Evolutionary conservation across 1,284 basidiomycete species (phyloP).

Genomic region (Ceratobasidium papillatum): DNA sequence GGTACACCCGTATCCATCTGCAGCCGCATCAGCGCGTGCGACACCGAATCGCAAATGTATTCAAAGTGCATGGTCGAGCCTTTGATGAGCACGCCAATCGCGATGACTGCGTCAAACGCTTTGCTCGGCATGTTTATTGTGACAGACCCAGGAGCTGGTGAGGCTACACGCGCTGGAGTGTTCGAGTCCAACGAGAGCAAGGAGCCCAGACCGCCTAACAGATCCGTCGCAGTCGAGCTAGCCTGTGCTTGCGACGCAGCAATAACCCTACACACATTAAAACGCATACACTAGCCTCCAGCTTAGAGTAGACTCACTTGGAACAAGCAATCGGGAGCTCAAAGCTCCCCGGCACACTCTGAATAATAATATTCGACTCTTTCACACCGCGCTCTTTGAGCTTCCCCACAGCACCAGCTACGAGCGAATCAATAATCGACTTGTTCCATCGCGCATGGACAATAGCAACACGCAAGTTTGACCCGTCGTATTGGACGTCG

Average conservation of each 20-base stretch:
- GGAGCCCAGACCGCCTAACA: constrained; percentile 70
- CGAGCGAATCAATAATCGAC: constrained; percentile 81
- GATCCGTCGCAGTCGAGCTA: constrained; percentile 74
- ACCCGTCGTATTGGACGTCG: constrained; percentile 75
- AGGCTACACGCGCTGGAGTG: constrained; percentile 19
- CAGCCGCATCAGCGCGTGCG: constrained; percentile 92
- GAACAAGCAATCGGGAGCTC: constrained; percentile 89
- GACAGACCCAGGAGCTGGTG: constrained; percentile 29
- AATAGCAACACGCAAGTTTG: constrained; percentile 82
- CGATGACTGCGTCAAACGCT: constrained; percentile 94
- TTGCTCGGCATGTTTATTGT: constrained; percentile 59
- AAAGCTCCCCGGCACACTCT: constrained; percentile 93
- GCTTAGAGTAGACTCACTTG: constrained; percentile 61
- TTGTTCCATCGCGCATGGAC: constrained; percentile 96
- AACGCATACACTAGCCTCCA: constrained; percentile 20
- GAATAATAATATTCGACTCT: constrained; percentile 87
- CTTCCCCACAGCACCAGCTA: constrained; percentile 78
- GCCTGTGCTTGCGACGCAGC: constrained; percentile 84
- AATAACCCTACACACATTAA: constrained; percentile 66
- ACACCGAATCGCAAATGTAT: constrained; percentile 95
- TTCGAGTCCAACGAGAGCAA: constrained; percentile 51
- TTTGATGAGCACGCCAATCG: constrained; percentile 98
- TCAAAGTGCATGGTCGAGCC: constrained; percentile 98
- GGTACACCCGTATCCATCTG: constrained; percentile 94
- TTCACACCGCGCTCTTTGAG: constrained; percentile 88